These are phyloP conservation scores for Neurospora tetraspora DNA, from an alignment of 495 filamentous ascomycete genomes.

Conservation along the genomic window DNA sequence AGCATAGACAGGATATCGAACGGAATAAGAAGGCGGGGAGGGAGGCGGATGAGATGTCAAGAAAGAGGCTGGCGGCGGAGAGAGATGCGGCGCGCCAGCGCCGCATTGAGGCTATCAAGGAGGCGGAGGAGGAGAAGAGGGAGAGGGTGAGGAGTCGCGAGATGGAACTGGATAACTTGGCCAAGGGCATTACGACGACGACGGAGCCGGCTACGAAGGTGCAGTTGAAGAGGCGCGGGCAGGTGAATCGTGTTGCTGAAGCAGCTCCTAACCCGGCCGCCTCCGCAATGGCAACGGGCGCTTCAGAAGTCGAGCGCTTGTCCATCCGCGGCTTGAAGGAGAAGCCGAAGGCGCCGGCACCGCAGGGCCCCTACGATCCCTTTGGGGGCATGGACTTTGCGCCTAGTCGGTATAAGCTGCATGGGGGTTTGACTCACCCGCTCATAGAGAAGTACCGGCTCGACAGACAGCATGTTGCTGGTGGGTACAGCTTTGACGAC, in stretches of 20 bases:
- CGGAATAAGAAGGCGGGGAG: constrained; percentile 55
- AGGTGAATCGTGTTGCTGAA: constrained; percentile 21
- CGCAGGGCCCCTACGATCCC: constrained; percentile 69
- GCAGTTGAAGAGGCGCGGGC: constrained; percentile 57
- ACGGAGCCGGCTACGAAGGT: constrained; percentile 43
- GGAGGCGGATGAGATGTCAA: constrained; percentile 41
- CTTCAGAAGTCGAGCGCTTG: constrained; percentile 31
- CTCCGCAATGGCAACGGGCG: background rate
- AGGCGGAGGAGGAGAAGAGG: constrained; percentile 44
- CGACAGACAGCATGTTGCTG: constrained; percentile 45
- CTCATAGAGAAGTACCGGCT: constrained; percentile 39
- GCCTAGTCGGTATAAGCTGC: constrained; percentile 56
- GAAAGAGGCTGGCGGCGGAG: constrained; percentile 28
- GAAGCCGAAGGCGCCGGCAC: constrained; percentile 25
- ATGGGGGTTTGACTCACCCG: constrained; percentile 45
- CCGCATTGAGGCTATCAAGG: constrained; percentile 47
- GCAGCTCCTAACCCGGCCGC: constrained; percentile 8
- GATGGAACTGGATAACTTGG: constrained; percentile 41
- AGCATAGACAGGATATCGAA: constrained; percentile 61
- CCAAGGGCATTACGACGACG: constrained; percentile 5
- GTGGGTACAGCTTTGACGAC: constrained; percentile 73
- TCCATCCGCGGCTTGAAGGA: constrained; percentile 72
- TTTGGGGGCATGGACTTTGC: constrained; percentile 65
- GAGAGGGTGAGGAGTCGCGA: constrained; percentile 38
- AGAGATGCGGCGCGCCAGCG: constrained; percentile 48